phyloP scores from a whole-genome alignment of 1,284 basidiomycete genomes.

The Psilocybe mexicana region DNA sequence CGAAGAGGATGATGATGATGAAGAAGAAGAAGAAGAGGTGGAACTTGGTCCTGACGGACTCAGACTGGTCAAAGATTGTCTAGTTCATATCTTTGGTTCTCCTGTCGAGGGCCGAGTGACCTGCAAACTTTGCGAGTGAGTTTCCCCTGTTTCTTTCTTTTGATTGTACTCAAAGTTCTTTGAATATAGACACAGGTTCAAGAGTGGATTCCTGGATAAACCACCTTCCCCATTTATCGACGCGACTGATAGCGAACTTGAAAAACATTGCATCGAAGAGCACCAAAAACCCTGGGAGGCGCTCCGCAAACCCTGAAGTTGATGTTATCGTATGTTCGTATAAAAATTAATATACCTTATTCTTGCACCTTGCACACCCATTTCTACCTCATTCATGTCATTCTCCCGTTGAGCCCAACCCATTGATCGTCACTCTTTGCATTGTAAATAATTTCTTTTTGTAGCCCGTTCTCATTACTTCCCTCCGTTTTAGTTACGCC shows the following conservation, averaged over 20 bases:
- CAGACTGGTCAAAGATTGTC: constrained; percentile 41
- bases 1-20: constrained; percentile 18
- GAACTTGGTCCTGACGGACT: constrained; percentile 41
- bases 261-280: constrained; percentile 31
- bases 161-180: not conserved
- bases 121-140: constrained; percentile 56
- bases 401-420: not conserved
- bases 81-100: constrained; percentile 48
- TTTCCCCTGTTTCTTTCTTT: constrained; percentile 14
- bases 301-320: constrained; percentile 4
- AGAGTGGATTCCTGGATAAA: constrained; percentile 23
- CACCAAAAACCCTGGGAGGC: constrained; percentile 7
- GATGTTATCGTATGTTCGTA: not conserved
- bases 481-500: not conserved
- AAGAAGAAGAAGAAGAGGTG: constrained; percentile 30
- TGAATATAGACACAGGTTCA: constrained; percentile 29
- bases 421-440: not conserved
- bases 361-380: not conserved
- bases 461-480: not conserved
- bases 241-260: constrained; percentile 34
- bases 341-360: not conserved
- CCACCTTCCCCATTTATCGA: constrained; percentile 31
- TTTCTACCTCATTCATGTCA: not conserved
- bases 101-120: constrained; percentile 36
- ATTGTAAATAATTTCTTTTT: not conserved